Evolutionary conservation across 2,329 filamentous ascomycete species (phyloP), one percentile per base, ranked within the genome.

Genomic region (Sporothrix sp.): DNA sequence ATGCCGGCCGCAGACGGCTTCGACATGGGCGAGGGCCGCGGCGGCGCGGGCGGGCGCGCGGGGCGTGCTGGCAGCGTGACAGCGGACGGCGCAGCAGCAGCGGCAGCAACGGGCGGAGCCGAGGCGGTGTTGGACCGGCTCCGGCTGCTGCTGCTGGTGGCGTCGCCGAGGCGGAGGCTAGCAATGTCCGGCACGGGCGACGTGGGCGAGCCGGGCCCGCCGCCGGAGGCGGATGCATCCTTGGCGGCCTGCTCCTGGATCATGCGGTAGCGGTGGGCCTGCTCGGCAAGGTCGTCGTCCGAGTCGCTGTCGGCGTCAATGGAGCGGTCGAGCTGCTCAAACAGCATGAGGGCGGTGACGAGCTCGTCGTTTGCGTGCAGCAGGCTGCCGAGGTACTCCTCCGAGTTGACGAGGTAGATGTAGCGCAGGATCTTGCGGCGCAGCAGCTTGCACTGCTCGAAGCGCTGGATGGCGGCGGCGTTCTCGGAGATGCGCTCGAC

Each of bases 281-380:
- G 80, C 60, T 84, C 79, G 39, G 82, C 79, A 36, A 79, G 63
- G 59, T 79, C 84, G 54, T 84, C 81, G 52, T 85, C 81, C 1
- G 80, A 84, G 64, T 85, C 81, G 57, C 80, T 84, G 62, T 85
- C 82, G 6, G 81, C 81, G 57, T 88, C 85, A 56, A 91, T 85
- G 43, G 86, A 89, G 54, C 84, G 82, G 63, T 98, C 91, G 56
- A 97, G 79, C 59, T 96, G 87, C 67, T 97, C 91, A 62, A 89
- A 98, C 0, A 89, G 86, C 79, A 95, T 95, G 52, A 98, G 75
- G 1, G 90, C 88, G 55, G 84, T 84, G 36, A 97, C 87, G n/a
- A 98, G 82, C 66, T 95, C 87, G 60, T 98, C 93, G 61, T 98
- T 97, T 57, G 91, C 90, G 61, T 93, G 87, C 16, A 98, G 81